These are phyloP conservation scores for Penstemon davidsonii DNA, from an alignment of 257 asterid species.

Conservation along the genomic window DNA sequence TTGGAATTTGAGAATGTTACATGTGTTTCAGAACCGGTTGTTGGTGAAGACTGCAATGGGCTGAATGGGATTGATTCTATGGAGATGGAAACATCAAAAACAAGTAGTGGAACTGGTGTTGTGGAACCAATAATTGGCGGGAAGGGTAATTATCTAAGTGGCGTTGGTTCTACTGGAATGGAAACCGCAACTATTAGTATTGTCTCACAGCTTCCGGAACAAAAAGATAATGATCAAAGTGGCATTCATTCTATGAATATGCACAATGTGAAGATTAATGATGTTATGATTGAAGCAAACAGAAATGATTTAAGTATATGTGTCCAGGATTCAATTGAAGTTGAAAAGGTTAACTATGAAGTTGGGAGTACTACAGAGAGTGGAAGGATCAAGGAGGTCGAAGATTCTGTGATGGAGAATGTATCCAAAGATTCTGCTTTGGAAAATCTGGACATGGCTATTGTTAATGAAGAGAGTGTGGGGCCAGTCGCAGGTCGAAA, in stretches of 20 bases:
- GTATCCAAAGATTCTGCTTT: conserved; percentile 17
- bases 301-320: conserved; percentile 22
- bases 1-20: conserved; percentile 12
- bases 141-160: conserved; percentile 1
- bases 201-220: not conserved
- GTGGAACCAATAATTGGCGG: conserved; percentile 9
- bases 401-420: conserved; percentile 17
- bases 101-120: conserved; percentile 1
- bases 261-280: conserved; percentile 16
- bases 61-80: conserved; percentile 10
- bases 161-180: not conserved
- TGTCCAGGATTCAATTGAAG: conserved; percentile 23
- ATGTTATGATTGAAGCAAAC: conserved; percentile 23
- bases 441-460: conserved; percentile 22
- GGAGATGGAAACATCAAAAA: conserved; percentile 21
- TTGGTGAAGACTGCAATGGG: conserved; percentile 6
- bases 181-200: not conserved
- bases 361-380: conserved; percentile 16
- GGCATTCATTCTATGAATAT: not conserved
- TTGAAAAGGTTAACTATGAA: conserved; percentile 16
- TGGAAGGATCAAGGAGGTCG: conserved; percentile 20
- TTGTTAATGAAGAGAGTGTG: conserved; percentile 18
- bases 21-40: conserved; percentile 16
- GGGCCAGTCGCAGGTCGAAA: conserved; percentile 17
- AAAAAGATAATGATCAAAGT: conserved; percentile 12